Evolutionary conservation across 2,329 filamentous ascomycete species (phyloP), one percentile per base, ranked within the genome.

Genomic region (Xylaria digitata): DNA sequence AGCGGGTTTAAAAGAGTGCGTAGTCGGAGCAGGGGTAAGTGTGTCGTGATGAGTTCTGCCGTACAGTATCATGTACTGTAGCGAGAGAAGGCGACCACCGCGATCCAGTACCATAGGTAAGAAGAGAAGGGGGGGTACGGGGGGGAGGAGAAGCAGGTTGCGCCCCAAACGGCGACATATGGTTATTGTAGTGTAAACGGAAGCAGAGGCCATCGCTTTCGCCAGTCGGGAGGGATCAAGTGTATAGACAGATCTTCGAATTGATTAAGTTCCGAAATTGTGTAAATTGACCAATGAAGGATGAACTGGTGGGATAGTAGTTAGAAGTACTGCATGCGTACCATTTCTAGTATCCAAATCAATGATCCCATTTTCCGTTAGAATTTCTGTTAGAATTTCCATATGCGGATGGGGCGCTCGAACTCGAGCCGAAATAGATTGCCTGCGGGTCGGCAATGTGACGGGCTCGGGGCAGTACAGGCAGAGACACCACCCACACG

Each of bases 361-460:
- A 45, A 63, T 17, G 42, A 23, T 37, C 56, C 54, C 32, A 45
- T 63, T 43, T 46, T 46, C 54, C 26, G 26, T 26, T 26, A 5
- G 26, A 26, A 26, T 2, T 5, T 26, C 59, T 45, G 53, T 50
- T 58, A 40, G 42, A 53, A 49, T 43, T 17, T 61, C 50, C 37
- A 9, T 26, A 58, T 63, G 40, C 23, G 56, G 66, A 57, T 50
- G 50, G 32, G 58, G 26, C 40, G 32, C 52, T 63, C 34, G 34
- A 56, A 34, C 5, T 63, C 54, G 56, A 62, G 62, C 57, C 60
- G 57, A 61, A 52, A 55, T 45, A 54, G 42, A 58, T 42, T 45
- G 58, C 15, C 40, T 49, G 48, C 55, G 61, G 65, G 52, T 61
- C 65, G 59, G 49, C 9, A 40, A 40, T 43, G 55, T 37, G 54